Base-by-base conservation (phyloP, 2,329 filamentous ascomycete species). In the Ascochyta clinopodiicola region DNA sequence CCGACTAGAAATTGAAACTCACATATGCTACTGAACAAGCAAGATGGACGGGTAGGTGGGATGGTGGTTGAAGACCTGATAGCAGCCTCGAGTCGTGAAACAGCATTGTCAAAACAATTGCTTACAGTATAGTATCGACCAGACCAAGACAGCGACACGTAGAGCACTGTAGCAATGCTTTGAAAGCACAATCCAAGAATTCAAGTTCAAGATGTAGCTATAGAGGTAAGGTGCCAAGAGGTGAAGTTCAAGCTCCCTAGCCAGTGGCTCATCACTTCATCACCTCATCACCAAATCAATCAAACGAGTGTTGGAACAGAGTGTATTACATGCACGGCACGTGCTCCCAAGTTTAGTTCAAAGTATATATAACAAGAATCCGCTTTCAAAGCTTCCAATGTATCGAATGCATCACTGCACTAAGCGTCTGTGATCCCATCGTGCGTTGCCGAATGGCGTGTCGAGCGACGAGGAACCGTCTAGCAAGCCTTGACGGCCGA, bases 401-500 rank as follows among this genome's bases (percentile, higher is more conserved):
- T 44, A 51, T 44, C 58, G 42, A 42, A 56, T 44, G 53, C 46
- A 57, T 56, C 47, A 51, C 31, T 45, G 46, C 69, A 75, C 40
- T 44, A 49, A 51, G 46, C 31, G 32, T 39, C 38, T 43, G 36
- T 51, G 43, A 44, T 51, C 45, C 48, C 36, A 38, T 44, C 46
- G 50, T 45, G 40, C 31, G 44, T 34, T 12, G 8, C 15, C 6
- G 44, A 27, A 27, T 12, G 15, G 27, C 43, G 2, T 37, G 32
- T 39, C 44, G 19, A 21, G 34, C 31, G 19, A 47, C 21, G 32
- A 32, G 12, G 27, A 50, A 15, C 8, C 37, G 31, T 61, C 53
- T 74, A 74, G 62, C 71, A 74, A 57, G 66, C 31, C 59, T 66
- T 63, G 55, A 73, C 59, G 39, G 68, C 67, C 5, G 65, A 64